Evolutionary conservation across 139 green algal species (phyloP).

Genomic region (Auxenochlorella pyrenoidosa): DNA sequence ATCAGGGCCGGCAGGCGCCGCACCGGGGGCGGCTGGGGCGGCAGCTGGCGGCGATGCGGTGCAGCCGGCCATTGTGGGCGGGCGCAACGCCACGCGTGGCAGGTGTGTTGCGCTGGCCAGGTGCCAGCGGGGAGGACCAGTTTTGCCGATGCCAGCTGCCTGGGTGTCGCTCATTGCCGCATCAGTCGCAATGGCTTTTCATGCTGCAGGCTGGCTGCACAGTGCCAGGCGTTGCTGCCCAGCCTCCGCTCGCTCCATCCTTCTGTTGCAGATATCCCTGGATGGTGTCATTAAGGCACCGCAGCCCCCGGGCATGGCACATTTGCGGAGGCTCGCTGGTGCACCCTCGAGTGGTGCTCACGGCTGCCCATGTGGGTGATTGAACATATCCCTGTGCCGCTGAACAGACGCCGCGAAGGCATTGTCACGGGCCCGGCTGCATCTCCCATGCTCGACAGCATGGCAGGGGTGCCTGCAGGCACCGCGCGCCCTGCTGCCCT

Average conservation of each 20-base stretch:
- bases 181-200: background rate
- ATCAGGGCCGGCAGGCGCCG: background rate
- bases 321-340: background rate
- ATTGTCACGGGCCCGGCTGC: too few species aligned
- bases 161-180: too few species aligned
- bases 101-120: too few species aligned
- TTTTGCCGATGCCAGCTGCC: too few species aligned
- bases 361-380: background rate
- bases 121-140: too few species aligned
- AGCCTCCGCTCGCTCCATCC: background rate
- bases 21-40: background rate
- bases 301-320: background rate
- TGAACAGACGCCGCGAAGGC: background rate
- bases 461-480: too few species aligned
- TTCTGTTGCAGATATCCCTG: background rate
- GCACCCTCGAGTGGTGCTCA: background rate
- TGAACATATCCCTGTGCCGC: background rate
- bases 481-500: too few species aligned
- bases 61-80: background rate
- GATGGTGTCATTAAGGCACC: background rate
- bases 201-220: background rate
- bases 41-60: background rate
- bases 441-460: too few species aligned
- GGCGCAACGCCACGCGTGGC: background rate
- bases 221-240: too few species aligned